These are phyloP conservation scores for Daldinia childiae DNA, from an alignment of 495 filamentous ascomycete species.

Conservation along the genomic window DNA sequence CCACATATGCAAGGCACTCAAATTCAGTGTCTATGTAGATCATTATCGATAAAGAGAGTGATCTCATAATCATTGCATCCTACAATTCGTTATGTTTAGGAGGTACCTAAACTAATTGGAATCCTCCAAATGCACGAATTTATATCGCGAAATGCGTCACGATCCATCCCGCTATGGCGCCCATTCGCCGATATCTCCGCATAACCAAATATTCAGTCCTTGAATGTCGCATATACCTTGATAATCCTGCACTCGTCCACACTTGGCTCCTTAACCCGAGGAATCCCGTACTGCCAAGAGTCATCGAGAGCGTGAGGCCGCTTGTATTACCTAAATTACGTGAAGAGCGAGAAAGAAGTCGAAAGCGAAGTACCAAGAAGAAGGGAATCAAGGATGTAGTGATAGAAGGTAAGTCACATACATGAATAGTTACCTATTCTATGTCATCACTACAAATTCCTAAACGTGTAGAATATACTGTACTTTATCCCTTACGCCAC, in stretches of 20 bases:
- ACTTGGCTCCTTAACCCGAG: slow-evolving; percentile 83
- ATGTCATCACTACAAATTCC: too few relatives aligned
- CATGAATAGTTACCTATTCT: not conserved
- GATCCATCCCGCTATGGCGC: slow-evolving; percentile 68
- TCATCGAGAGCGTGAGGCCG: slow-evolving; percentile 84
- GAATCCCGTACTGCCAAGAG: slow-evolving; percentile 76
- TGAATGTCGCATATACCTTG: slow-evolving; percentile 94
- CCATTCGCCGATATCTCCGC: slow-evolving; percentile 82
- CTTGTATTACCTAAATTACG: slow-evolving; percentile 87
- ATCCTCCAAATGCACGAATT: not conserved
- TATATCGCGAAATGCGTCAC: slow-evolving; percentile 30
- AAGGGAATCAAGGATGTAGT: slow-evolving; percentile 90
- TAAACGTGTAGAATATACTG: slow-evolving; percentile 17
- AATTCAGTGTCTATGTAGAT: not conserved
- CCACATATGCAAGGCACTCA: not conserved
- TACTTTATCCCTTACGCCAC: slow-evolving; percentile 30
- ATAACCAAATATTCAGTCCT: slow-evolving; percentile 91
- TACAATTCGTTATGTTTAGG: not conserved
- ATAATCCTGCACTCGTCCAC: slow-evolving; percentile 79
- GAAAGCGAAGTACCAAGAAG: slow-evolving; percentile 67
- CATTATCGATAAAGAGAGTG: slow-evolving; percentile 27
- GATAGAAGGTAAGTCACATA: slow-evolving; percentile 68
- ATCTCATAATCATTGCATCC: slow-evolving; percentile 19
- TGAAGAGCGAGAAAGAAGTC: slow-evolving; percentile 82
- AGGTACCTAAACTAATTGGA: too few relatives aligned